Conservation (phyloP, 2,329 filamentous ascomycete genomes). For the Huntiella bhutanensis region DNA sequence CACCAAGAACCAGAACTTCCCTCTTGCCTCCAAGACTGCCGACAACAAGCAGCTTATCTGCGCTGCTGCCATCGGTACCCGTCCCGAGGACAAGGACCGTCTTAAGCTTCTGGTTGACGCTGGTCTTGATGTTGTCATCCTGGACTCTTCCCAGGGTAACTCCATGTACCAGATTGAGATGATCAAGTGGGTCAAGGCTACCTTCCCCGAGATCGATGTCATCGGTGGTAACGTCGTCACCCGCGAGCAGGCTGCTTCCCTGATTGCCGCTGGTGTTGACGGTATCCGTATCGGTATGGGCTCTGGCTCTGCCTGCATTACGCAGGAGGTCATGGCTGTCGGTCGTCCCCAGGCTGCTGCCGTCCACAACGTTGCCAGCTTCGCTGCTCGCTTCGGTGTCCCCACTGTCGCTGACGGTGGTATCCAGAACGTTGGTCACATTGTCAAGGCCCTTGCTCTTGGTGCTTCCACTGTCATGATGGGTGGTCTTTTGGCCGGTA, state of each 20-base stretch:
- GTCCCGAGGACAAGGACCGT: conserved; percentile 77
- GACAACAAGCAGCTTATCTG: conserved; percentile 95
- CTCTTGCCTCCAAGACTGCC: conserved; percentile 84
- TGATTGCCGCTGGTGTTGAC: conserved; percentile 89
- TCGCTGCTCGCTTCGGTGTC: conserved; percentile 83
- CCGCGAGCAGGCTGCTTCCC: conserved; percentile 75
- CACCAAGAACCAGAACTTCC: conserved; percentile 97
- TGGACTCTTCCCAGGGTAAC: conserved; percentile 96
- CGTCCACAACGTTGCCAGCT: conserved; percentile 74
- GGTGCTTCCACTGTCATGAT: conserved; percentile 97
- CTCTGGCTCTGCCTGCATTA: conserved; percentile 93
- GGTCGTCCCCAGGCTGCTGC: conserved; percentile 88
- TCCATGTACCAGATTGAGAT: conserved; percentile 97
- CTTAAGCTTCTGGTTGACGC: conserved; percentile 80
- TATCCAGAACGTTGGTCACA: conserved; percentile 96
- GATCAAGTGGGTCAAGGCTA: conserved; percentile 88
- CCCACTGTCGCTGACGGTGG: conserved; percentile 96
- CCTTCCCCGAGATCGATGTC: conserved; percentile 72
- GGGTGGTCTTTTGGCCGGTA: conserved; percentile 92
- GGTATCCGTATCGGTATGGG: conserved; percentile 98
- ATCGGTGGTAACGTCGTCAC: conserved; percentile 98
- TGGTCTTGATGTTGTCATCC: conserved; percentile 82
- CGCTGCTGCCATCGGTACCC: conserved; percentile 86
- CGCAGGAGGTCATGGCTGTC: conserved; percentile 98
- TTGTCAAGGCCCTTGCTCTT: conserved; percentile 91